Evolutionary conservation across 208 protist genomes (phyloP).

Genomic region (Ichthyophonus hoferi): DNA sequence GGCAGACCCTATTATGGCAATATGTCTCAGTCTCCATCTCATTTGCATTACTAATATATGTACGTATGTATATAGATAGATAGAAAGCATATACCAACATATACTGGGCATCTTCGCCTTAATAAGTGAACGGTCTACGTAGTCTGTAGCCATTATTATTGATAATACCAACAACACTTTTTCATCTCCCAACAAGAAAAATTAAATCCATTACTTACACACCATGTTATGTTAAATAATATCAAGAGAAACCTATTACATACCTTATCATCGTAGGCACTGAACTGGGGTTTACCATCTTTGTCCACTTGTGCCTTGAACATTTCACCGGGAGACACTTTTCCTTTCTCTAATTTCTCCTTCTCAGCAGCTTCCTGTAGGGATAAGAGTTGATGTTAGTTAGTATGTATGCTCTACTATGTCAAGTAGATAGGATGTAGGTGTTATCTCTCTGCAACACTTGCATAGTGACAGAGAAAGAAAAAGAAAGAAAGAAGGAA

Average conservation of each 20-base stretch:
- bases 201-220: not conserved
- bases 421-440: too few species aligned
- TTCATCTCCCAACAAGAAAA: not conserved
- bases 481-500: too few species aligned
- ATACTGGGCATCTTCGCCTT: not conserved
- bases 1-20: slow-evolving; percentile 15
- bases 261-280: slow-evolving; percentile 15
- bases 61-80: not conserved
- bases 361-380: slow-evolving; percentile 25
- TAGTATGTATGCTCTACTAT: too few species aligned
- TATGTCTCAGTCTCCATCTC: too few species aligned
- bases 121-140: not conserved
- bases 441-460: too few species aligned
- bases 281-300: not conserved
- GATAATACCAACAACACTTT: not conserved
- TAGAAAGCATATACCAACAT: not conserved
- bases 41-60: too few species aligned
- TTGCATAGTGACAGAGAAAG: too few species aligned
- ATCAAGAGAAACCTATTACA: too few species aligned
- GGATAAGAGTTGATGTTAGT: too few species aligned
- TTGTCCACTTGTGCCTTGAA: slow-evolving; percentile 22
- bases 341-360: slow-evolving; percentile 25
- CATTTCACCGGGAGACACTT: slow-evolving; percentile 18
- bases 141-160: not conserved
- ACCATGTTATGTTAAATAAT: not conserved